A percentile compares a stretch with the other conserved stretches of the same genome.
These are phyloP conservation scores for Graphiopsis chlorocephala DNA, from an alignment of 2,329 filamentous ascomycete genomes.

Conservation along the genomic window DNA sequence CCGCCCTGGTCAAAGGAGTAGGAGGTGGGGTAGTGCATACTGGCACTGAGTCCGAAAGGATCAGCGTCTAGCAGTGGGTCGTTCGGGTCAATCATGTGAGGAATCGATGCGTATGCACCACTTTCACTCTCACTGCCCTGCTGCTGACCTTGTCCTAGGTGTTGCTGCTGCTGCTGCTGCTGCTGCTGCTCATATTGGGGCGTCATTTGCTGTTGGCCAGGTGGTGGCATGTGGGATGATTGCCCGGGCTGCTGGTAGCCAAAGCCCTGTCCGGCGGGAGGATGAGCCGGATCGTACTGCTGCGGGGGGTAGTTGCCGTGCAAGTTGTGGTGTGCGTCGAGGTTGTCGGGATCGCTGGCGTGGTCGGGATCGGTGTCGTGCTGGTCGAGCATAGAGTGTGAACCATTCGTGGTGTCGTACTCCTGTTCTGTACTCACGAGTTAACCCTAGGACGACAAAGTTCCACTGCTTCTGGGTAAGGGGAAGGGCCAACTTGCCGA, in stretches of 20 bases:
- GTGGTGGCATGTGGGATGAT: slow-evolving; percentile 23
- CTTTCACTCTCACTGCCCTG: slow-evolving; percentile 19
- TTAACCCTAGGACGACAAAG: slow-evolving; percentile 68
- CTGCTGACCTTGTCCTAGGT: slow-evolving; percentile 2
- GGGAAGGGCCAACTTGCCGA: slow-evolving; percentile 73
- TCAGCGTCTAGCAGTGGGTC: slow-evolving; percentile 90
- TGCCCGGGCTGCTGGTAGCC: slow-evolving; percentile 18
- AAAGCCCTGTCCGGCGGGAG: slow-evolving; percentile 17
- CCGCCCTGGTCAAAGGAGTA: slow-evolving; percentile 47
- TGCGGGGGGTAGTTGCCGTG: slow-evolving; percentile 30
- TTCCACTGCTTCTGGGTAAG: slow-evolving; percentile 49
- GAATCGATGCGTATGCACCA: slow-evolving; percentile 10
- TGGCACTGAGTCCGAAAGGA: slow-evolving; percentile 87
- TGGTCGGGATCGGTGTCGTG: slow-evolving; percentile 39
- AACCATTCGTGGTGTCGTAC: slow-evolving; percentile 69
- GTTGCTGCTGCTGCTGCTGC: slow-evolving; percentile 15
- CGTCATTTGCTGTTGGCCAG: slow-evolving; percentile 21
- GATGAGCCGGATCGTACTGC: slow-evolving; percentile 23
- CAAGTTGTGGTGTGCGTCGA: slow-evolving; percentile 22
- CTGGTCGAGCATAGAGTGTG: slow-evolving; percentile 69
- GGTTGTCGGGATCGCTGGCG: slow-evolving; percentile 17
- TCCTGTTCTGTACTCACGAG: slow-evolving; percentile 80
- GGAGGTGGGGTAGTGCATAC: slow-evolving; percentile 89
- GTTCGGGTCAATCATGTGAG: slow-evolving; percentile 63
- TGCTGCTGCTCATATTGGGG: slow-evolving; percentile 17